Base-by-base conservation (phyloP, 2,329 filamentous ascomycete species). In the Boeremia lycopersici region DNA sequence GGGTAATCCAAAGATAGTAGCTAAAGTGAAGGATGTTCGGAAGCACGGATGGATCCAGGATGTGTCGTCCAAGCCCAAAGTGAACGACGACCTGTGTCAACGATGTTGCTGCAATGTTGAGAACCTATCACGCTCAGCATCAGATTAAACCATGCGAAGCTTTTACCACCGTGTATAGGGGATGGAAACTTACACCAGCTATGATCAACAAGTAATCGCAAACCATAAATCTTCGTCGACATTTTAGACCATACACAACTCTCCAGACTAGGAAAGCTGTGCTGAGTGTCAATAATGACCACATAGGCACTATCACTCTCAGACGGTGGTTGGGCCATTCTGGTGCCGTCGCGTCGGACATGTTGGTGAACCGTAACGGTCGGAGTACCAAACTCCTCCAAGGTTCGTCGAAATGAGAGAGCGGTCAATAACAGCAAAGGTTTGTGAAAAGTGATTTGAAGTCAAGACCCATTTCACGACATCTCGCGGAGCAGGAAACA, bases 201-300 rank as follows among this genome's bases (percentile, higher is more conserved):
- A 66, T 53, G 39, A 69, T 64, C 34, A 69, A 44, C 31, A 68
- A 19, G 33, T 67, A 68, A 48, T 68, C 64, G 38, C 56, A 62
- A 9, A 48, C 19, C 53, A 68, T 56, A 26, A 68, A 65, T 15
- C 41, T 61, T 26, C 65, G 61, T 30, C 36, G 40, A 42, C 52
- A 46, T 42, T 48, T 41, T n/a, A 68, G 17, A 1, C 65, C 63
- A 39, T 68, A 68, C 9, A 57, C 51, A 19, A 60, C 35, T 59
- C 64, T 62, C 64, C 65, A 67, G 29, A 60, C n/a, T 12, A 68
- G 29, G 43, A 67, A 68, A 10, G 46, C 33, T 2, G 60, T 65
- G 29, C 58, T 62, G 34, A 68, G 41, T 19, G 57, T 33, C 44
- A 59, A 26, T 33, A 68, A 43, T 13, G 48, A 56, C 58, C 58